Conservation (phyloP, 805 yeast genomes). For the Wickerhamomyces subpelliculosus region DNA sequence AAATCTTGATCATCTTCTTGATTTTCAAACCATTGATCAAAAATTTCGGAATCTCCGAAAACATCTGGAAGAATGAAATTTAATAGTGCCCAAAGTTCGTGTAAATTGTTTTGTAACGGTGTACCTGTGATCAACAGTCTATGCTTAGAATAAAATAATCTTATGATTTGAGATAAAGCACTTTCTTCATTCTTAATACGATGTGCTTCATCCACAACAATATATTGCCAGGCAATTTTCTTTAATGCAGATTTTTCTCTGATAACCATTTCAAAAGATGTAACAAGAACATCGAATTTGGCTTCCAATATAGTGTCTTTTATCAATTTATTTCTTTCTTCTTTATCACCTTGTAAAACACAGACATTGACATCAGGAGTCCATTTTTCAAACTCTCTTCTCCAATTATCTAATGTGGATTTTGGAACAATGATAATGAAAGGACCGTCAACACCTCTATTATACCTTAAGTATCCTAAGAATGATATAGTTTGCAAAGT, state of each 20-base stretch:
- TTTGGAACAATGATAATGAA: slow-evolving; percentile 90
- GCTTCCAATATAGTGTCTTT: slow-evolving; percentile 55
- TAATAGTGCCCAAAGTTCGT: slow-evolving; percentile 92
- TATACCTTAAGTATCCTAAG: slow-evolving; percentile 78
- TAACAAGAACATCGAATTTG: slow-evolving; percentile 82
- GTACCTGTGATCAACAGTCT: slow-evolving; percentile 91
- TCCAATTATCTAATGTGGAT: slow-evolving; percentile 94
- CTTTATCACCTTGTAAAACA: slow-evolving; percentile 86
- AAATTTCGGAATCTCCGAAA: slow-evolving; percentile 83
- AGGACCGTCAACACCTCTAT: slow-evolving; percentile 79
- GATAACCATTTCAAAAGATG: slow-evolving; percentile 91
- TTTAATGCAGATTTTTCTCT: slow-evolving; percentile 78
- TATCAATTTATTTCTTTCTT: slow-evolving; percentile 59
- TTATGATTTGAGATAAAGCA: slow-evolving; percentile 84
- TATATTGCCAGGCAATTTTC: slow-evolving; percentile 87
- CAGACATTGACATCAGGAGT: slow-evolving; percentile 88
- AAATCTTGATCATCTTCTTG: slow-evolving; percentile 59
- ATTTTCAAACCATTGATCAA: slow-evolving; percentile 87
- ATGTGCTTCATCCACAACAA: slow-evolving; percentile 94
- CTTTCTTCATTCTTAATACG: slow-evolving; percentile 93
- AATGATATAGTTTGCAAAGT: slow-evolving; percentile 93
- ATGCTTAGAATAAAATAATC: slow-evolving; percentile 79
- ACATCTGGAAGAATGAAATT: slow-evolving; percentile 92
- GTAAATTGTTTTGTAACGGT: slow-evolving; percentile 89
- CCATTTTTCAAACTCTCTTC: slow-evolving; percentile 91